Evolutionary conservation across 2,329 filamentous ascomycete species (phyloP).

Genomic region (Penicillium sclerotiorum): DNA sequence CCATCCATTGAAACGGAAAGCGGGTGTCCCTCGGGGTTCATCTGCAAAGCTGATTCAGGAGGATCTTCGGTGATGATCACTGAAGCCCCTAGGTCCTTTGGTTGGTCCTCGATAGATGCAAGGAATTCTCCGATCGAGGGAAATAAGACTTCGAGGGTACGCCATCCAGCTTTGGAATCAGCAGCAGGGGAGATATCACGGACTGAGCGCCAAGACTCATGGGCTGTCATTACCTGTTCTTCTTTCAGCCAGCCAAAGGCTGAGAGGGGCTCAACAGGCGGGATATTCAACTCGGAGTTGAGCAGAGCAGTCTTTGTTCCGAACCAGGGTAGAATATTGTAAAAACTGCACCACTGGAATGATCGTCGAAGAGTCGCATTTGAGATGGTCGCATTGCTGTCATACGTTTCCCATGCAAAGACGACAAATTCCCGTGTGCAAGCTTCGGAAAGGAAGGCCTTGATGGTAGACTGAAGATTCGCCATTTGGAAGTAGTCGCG

Average conservation of each 20-base stretch:
- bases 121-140: slow-evolving; percentile 31
- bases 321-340: slow-evolving; percentile 50
- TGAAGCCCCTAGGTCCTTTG: slow-evolving; percentile 7
- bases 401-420: slow-evolving; percentile 50
- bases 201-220: slow-evolving; percentile 47
- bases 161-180: slow-evolving; percentile 27
- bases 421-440: slow-evolving; percentile 47
- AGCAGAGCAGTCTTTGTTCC: slow-evolving; percentile 40
- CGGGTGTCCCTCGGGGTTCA: slow-evolving; percentile 37
- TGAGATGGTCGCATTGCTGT: slow-evolving; percentile 39
- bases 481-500: slow-evolving; percentile 50
- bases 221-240: slow-evolving; percentile 46
- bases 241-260: slow-evolving; percentile 53
- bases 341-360: slow-evolving; percentile 52
- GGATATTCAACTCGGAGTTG: slow-evolving; percentile 37
- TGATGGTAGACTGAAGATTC: slow-evolving; percentile 44
- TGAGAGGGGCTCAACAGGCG: slow-evolving; percentile 44
- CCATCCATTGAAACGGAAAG: slow-evolving; percentile 43
- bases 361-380: slow-evolving; percentile 49
- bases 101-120: slow-evolving; percentile 24
- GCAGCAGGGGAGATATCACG: slow-evolving; percentile 23
- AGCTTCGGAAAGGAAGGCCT: slow-evolving; percentile 51
- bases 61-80: slow-evolving; percentile 30
- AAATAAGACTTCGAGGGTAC: slow-evolving; percentile 29
- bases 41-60: slow-evolving; percentile 35